Evolutionary conservation across 768 basidiomycete species (phyloP).

Genomic region (Clavaria fumosa): DNA sequence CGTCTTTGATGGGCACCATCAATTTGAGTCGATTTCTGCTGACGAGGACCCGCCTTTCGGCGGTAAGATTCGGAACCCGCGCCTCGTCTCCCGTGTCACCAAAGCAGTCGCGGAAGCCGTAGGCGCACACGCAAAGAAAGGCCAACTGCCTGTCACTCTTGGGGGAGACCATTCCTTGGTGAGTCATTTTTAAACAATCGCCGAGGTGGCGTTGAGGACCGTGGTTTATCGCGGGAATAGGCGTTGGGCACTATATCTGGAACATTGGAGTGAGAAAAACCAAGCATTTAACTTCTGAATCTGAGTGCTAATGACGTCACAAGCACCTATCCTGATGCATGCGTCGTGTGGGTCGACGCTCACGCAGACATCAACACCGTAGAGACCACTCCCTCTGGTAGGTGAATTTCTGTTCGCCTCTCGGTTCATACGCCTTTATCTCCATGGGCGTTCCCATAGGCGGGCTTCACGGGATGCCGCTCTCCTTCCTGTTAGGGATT

Average conservation of each 20-base stretch:
- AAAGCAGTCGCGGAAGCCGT: conserved; percentile 67
- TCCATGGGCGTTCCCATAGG: conserved; percentile 41
- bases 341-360: conserved; percentile 94
- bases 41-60: conserved; percentile 68
- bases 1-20: conserved; percentile 78
- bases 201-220: too few species aligned
- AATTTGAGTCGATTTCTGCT: conserved; percentile 57
- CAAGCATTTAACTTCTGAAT: too few species aligned
- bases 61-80: conserved; percentile 80
- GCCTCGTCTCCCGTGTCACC: conserved; percentile 71
- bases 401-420: too few species aligned
- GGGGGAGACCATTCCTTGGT: conserved; percentile 96
- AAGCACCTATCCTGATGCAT: conserved; percentile 63
- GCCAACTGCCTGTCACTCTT: conserved; percentile 75
- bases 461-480: conserved; percentile 96
- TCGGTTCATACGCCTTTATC: too few species aligned
- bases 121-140: conserved; percentile 57
- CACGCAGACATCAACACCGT: conserved; percentile 94
- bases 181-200: conserved; percentile 4
- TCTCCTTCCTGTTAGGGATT: conserved; percentile 75
- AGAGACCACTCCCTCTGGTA: conserved; percentile 64
- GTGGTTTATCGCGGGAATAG: conserved; percentile 9
- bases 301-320: conserved; percentile 2
- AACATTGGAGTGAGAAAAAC: conserved; percentile 45
- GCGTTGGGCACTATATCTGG: conserved; percentile 93